Base-by-base conservation (phyloP, 2,329 filamentous ascomycete genomes). In the Monilinia fructicola region DNA sequence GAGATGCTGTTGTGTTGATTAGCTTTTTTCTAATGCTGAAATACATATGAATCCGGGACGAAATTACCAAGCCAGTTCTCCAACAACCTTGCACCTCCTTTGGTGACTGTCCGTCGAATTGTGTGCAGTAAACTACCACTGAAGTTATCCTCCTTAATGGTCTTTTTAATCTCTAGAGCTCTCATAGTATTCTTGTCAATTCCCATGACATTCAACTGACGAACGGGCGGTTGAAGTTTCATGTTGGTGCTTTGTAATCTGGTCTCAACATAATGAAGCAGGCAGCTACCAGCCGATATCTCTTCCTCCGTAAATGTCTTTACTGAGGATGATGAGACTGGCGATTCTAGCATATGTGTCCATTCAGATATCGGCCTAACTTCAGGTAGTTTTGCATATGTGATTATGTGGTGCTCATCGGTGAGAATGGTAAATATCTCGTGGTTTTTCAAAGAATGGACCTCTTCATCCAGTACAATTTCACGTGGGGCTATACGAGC, bases 141-240 rank as follows among this genome's bases (percentile, higher is more conserved):
- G 50, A 90, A 90, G 26, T 84, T 78, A 3, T 90, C 88, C 73
- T 98, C 94, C 59, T 90, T 86, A 61, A 96, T 87, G 0, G 95
- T 98, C 75, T 88, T 87, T 71, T 92, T 88, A 71, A 99, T 91
- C 77, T 99, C 95, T 5, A 99, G 83, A 1, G 93, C 92, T 67
- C 91, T 86, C 79, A 99, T 84, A 71, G 90, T 97, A 74, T 93
- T 96, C 75, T 90, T 93, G 79, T 99, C 95, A 71, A 99, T 96
- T 61, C 81, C 85, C 91, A 99, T 95, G 70, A 90, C 87, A 69
- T 96, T 87, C 74, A 91, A 87, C 71, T 92, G 86, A 67, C 91
- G 89, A 46, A 89, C 80, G 2, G 95, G 95, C 54, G 92, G 88
- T 76, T 96, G 93, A 52, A 99, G 83, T 77, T 91, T 92, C 80